These are phyloP conservation scores for Apiotrichum montevideense DNA, from an alignment of 1,284 basidiomycete genomes.

Conservation along the genomic window DNA sequence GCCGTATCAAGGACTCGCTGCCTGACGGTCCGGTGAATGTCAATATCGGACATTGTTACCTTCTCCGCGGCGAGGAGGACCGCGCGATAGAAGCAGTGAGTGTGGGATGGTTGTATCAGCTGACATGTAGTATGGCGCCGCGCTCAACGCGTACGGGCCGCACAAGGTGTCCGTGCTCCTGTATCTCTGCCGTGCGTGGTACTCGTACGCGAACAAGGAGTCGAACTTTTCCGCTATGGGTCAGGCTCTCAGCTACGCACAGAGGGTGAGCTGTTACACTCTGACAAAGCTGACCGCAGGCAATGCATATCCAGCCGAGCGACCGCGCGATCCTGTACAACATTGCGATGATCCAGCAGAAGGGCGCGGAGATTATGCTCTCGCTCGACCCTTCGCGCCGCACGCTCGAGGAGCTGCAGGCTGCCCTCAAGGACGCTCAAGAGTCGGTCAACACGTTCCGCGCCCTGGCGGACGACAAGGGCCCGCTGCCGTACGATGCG, in stretches of 20 bases:
- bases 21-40: slow-evolving; percentile 80
- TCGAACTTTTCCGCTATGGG: slow-evolving; percentile 72
- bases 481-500: slow-evolving; percentile 69
- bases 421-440: slow-evolving; percentile 72
- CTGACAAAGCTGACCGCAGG: slow-evolving; percentile 50
- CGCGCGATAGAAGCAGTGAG: slow-evolving; percentile 87
- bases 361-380: slow-evolving; percentile 80
- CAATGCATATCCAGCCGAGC: slow-evolving; percentile 68
- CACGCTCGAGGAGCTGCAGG: slow-evolving; percentile 67
- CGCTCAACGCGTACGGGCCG: slow-evolving; percentile 62
- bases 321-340: slow-evolving; percentile 89
- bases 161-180: slow-evolving; percentile 68
- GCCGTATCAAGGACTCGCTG: slow-evolving; percentile 77
- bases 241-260: slow-evolving; percentile 69
- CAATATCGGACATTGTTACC: slow-evolving; percentile 93
- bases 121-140: slow-evolving; percentile 73
- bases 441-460: slow-evolving; percentile 84
- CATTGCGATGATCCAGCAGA: slow-evolving; percentile 93
- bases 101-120: slow-evolving; percentile 17
- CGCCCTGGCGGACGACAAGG: slow-evolving; percentile 65
- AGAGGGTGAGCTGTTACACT: slow-evolving; percentile 54
- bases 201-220: slow-evolving; percentile 81
- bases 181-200: slow-evolving; percentile 83
- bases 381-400: slow-evolving; percentile 66
- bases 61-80: slow-evolving; percentile 82